Percentiles rank a stretch among this genome's conserved stretches.
These are phyloP conservation scores for Pleurotus citrinopileatus DNA, from an alignment of 768 basidiomycete genomes.

Conservation along the genomic window DNA sequence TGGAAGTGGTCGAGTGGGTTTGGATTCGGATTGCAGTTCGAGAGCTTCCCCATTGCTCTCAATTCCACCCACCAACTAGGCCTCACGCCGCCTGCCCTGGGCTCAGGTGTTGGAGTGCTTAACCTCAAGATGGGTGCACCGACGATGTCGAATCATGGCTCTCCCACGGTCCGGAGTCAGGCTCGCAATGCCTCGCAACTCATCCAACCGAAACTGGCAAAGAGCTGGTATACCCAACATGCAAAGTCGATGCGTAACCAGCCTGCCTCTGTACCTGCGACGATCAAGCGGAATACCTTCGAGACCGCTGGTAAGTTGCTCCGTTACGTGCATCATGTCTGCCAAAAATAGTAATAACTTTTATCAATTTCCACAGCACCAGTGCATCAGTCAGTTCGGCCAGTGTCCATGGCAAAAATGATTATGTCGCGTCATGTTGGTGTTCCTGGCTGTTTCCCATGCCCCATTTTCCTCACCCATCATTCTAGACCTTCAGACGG, in stretches of 20 bases:
- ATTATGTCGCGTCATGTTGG: slow-evolving; percentile 53
- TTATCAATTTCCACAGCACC: slow-evolving; percentile 27
- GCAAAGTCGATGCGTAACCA: slow-evolving; percentile 16
- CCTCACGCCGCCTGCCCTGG: slow-evolving; percentile 20
- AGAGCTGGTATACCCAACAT: slow-evolving; percentile 10
- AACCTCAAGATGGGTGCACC: not conserved
- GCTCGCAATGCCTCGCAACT: not conserved
- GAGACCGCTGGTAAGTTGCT: slow-evolving; percentile 22
- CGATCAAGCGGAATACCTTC: slow-evolving; percentile 20
- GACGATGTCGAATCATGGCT: not conserved
- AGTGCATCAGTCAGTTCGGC: slow-evolving; percentile 38
- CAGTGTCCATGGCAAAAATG: slow-evolving; percentile 49
- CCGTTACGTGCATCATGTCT: not conserved
- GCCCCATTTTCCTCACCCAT: not conserved
- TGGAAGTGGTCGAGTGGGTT: slow-evolving; percentile 17
- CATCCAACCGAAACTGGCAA: slow-evolving; percentile 16
- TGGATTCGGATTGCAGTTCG: slow-evolving; percentile 20
- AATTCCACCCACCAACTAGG: slow-evolving; percentile 13
- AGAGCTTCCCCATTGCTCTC: slow-evolving; percentile 24
- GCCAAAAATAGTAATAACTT: slow-evolving; percentile 8
- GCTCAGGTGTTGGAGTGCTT: slow-evolving; percentile 11
- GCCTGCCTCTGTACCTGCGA: slow-evolving; percentile 9
- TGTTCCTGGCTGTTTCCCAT: not conserved
- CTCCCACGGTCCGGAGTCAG: slow-evolving; percentile 1
- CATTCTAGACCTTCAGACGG: slow-evolving; percentile 10